A percentile compares a stretch with the other conserved stretches of the same genome.
phyloP scores from a whole-genome alignment of 2,329 filamentous ascomycete genomes.

The Fusarium nisikadoi region DNA sequence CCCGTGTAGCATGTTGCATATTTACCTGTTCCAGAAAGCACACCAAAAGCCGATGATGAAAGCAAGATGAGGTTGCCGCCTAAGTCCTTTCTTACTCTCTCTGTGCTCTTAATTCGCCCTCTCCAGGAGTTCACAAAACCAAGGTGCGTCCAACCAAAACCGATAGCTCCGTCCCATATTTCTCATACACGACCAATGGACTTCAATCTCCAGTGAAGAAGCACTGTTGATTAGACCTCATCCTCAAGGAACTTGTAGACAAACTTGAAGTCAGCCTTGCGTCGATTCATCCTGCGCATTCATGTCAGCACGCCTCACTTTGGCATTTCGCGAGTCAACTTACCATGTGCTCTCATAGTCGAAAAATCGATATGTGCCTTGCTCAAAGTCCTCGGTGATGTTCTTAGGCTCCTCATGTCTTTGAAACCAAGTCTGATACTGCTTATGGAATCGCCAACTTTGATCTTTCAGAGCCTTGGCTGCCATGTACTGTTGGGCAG shows the following conservation, averaged over 20 bases:
- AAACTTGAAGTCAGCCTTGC: slow-evolving; percentile 98
- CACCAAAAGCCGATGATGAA: slow-evolving; percentile 19
- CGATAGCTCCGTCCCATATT: slow-evolving; percentile 29
- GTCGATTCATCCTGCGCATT: slow-evolving; percentile 87
- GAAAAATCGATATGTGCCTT: slow-evolving; percentile 98
- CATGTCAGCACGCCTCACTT: slow-evolving; percentile 28
- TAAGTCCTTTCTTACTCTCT: slow-evolving; percentile 14
- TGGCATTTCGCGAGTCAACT: slow-evolving; percentile 49
- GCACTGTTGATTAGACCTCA: slow-evolving; percentile 68
- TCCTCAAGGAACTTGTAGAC: slow-evolving; percentile 98
- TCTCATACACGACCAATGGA: slow-evolving; percentile 17
- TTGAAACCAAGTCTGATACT: slow-evolving; percentile 99
- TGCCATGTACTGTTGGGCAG: slow-evolving; percentile 93
- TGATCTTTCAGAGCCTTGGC: slow-evolving; percentile 98
- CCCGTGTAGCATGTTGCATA: slow-evolving; percentile 27
- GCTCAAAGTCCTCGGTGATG: slow-evolving; percentile 98
- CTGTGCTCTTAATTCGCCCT: slow-evolving; percentile 20
- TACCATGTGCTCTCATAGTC: slow-evolving; percentile 99
- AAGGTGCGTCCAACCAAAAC: slow-evolving; percentile 32
- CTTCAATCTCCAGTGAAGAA: neutral
- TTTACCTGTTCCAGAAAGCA: slow-evolving; percentile 28
- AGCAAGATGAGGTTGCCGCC: slow-evolving; percentile 24
- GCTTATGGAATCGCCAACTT: slow-evolving; percentile 99
- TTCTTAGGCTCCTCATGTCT: slow-evolving; percentile 97
- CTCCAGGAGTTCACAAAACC: slow-evolving; percentile 30